Evolutionary conservation across 2,329 filamentous ascomycete genomes (phyloP).

Genomic region (Cordyceps fumosorosea): DNA sequence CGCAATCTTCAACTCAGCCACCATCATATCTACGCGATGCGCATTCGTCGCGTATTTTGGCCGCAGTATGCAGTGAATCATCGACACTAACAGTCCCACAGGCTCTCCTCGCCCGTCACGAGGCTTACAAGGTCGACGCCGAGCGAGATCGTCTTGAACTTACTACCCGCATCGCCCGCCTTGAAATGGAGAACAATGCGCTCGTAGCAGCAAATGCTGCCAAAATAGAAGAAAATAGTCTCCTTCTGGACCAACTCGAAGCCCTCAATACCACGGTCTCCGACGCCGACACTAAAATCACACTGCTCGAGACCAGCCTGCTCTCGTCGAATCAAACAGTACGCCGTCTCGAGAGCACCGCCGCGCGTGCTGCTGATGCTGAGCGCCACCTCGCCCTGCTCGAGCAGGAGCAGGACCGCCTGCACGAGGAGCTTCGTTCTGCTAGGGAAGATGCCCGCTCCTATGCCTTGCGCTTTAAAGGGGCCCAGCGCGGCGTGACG

Average conservation of each 20-base stretch:
- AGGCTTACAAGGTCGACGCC: conserved; percentile 88
- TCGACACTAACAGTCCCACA: conserved; percentile 34
- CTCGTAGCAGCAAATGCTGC: conserved; percentile 71
- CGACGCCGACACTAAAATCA: conserved; percentile 75
- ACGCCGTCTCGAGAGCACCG: conserved; percentile 65
- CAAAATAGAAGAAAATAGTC: conserved; percentile 76
- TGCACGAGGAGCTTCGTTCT: conserved; percentile 60
- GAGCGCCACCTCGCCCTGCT: conserved; percentile 74
- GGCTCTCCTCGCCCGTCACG: conserved; percentile 87
- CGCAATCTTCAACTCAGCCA: neutral
- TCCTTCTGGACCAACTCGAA: conserved; percentile 78
- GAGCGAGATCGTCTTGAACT: conserved; percentile 76
- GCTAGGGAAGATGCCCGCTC: conserved; percentile 71
- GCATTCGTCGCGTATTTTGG: neutral
- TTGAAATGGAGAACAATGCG: conserved; percentile 67
- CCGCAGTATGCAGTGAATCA: conserved; percentile 4
- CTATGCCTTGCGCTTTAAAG: conserved; percentile 76
- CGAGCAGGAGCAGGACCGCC: conserved; percentile 70
- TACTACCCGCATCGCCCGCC: conserved; percentile 62
- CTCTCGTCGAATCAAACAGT: conserved; percentile 72
- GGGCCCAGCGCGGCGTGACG: conserved; percentile 71
- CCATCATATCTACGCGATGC: neutral
- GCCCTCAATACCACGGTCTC: conserved; percentile 69
- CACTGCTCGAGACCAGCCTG: conserved; percentile 68
- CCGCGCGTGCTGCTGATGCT: conserved; percentile 66